A percentile compares a stretch with the other conserved stretches of the same genome.
phyloP scores from a whole-genome alignment of 345 rosid species.

The Acer yangbiense region DNA sequence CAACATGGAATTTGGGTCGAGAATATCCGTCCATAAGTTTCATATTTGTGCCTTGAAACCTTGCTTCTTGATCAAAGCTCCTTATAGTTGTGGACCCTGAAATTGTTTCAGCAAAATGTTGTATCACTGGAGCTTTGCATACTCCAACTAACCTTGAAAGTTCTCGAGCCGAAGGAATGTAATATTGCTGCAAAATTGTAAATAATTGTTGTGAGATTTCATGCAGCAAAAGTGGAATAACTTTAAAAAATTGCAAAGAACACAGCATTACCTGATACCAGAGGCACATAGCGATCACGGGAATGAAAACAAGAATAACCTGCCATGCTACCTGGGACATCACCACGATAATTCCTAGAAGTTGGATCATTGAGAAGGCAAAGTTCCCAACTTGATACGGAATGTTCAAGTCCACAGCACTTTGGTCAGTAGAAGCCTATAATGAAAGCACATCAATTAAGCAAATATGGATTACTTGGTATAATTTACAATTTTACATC shows the following conservation, averaged over 20 bases:
- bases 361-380: background rate
- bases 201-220: background rate
- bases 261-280: conserved; percentile 16
- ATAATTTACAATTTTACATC: conserved; percentile 14
- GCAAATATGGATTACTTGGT: background rate
- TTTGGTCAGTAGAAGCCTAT: conserved; percentile 8
- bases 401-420: background rate
- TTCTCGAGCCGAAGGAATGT: conserved; percentile 69
- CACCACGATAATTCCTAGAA: background rate
- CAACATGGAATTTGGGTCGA: conserved; percentile 51
- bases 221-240: background rate
- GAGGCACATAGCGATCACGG: conserved; percentile 18
- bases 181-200: conserved; percentile 53
- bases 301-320: background rate
- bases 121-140: conserved; percentile 71
- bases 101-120: conserved; percentile 75
- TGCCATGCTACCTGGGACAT: conserved; percentile 12
- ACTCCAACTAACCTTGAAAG: conserved; percentile 68
- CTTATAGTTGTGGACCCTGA: conserved; percentile 67
- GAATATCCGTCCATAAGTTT: conserved; percentile 49
- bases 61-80: conserved; percentile 69
- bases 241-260: background rate
- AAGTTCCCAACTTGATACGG: background rate
- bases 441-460: background rate
- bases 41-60: conserved; percentile 60